Evolutionary conservation across 83 land plant species (phyloP).

Genomic region (Isoetes engelmannii): DNA sequence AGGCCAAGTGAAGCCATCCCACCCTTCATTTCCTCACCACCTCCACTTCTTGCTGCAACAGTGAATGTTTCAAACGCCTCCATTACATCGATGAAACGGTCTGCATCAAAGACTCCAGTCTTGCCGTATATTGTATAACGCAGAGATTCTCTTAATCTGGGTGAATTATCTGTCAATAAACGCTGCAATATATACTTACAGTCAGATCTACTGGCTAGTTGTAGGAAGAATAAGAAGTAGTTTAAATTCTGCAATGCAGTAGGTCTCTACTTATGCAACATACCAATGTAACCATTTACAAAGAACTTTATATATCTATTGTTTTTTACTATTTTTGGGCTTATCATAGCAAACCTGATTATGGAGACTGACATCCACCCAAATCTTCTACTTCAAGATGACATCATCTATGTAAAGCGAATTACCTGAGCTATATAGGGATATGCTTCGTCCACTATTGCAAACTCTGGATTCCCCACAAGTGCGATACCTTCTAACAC

Average conservation of each 20-base stretch:
- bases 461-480: slow-evolving; percentile 98
- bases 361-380: too few relatives aligned
- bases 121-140: slow-evolving; percentile 97
- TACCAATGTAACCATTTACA: too few relatives aligned
- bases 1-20: slow-evolving; percentile 78
- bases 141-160: slow-evolving; percentile 78
- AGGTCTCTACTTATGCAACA: too few relatives aligned
- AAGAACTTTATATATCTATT: too few relatives aligned
- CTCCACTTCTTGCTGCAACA: slow-evolving; percentile 95
- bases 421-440: slow-evolving; percentile 96
- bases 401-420: not conserved
- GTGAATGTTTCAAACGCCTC: slow-evolving; percentile 95
- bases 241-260: too few relatives aligned
- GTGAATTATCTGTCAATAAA: slow-evolving; percentile 88
- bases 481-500: slow-evolving; percentile 97
- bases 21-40: slow-evolving; percentile 77
- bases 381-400: too few relatives aligned
- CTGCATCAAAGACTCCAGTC: slow-evolving; percentile 91
- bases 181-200: slow-evolving; percentile 39
- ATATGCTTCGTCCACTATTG: slow-evolving; percentile 99
- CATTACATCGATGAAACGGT: slow-evolving; percentile 97
- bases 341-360: too few relatives aligned
- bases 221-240: too few relatives aligned
- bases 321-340: too few relatives aligned
- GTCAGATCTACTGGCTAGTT: too few relatives aligned